These are phyloP conservation scores for Parietichytrium sp. DNA, from an alignment of 108 stramenopile species.

Conservation along the genomic window DNA sequence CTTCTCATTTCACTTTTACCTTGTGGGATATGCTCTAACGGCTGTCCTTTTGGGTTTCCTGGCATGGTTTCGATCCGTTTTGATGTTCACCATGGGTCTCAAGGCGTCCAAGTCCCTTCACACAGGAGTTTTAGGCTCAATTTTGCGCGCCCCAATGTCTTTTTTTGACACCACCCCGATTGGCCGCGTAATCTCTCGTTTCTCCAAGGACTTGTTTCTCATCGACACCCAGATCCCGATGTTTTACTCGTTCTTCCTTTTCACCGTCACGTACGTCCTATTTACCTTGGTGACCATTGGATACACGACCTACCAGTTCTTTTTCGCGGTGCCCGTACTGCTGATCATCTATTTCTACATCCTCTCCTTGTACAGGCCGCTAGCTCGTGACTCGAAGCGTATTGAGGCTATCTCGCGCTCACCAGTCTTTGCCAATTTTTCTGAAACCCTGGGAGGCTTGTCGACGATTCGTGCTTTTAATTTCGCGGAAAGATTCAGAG, in stretches of 20 bases:
- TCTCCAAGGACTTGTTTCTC: conserved; percentile 73
- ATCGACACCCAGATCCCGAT: conserved; percentile 54
- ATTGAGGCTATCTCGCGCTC: conserved; percentile 79
- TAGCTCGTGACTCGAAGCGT: conserved; percentile 66
- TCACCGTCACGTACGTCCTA: background rate
- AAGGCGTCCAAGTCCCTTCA: conserved; percentile 73
- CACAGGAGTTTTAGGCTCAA: conserved; percentile 63
- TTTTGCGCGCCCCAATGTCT: conserved; percentile 76
- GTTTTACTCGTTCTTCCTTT: background rate
- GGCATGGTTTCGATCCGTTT: conserved; percentile 54
- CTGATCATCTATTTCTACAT: conserved; percentile 41
- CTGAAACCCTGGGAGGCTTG: conserved; percentile 86
- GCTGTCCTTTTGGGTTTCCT: background rate
- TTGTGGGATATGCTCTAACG: background rate
- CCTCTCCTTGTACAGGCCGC: conserved; percentile 47
- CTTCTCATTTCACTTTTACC: background rate
- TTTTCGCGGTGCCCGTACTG: conserved; percentile 62
- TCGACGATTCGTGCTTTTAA: conserved; percentile 83
- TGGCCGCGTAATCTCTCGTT: conserved; percentile 79
- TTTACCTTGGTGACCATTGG: background rate
- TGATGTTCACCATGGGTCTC: conserved; percentile 74
- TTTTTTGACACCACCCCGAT: conserved; percentile 90
- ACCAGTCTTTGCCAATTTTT: conserved; percentile 87
- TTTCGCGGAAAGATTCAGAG: conserved; percentile 54
- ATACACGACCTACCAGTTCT: conserved; percentile 62